These are phyloP conservation scores for Pinus albicaulis DNA, from an alignment of 75 land plant genomes.

Conservation along the genomic window DNA sequence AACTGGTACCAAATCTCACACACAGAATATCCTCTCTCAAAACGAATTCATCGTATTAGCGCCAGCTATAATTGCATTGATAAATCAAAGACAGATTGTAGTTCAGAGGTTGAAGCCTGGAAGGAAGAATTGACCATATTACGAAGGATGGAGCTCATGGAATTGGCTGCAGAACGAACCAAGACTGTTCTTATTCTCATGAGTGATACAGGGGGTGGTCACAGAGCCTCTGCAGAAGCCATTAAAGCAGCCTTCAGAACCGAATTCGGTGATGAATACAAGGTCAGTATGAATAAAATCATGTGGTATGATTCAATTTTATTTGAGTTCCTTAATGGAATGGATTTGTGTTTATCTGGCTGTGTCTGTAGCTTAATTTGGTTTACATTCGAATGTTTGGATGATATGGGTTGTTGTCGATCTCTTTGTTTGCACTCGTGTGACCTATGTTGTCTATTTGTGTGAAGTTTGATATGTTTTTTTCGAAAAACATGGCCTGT, in stretches of 20 bases:
- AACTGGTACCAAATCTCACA: too few species aligned
- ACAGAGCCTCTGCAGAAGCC: slow-evolving; percentile 98
- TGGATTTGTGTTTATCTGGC: too few species aligned
- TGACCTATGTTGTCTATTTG: too few species aligned
- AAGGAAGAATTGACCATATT: background rate
- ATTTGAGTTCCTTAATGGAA: too few species aligned
- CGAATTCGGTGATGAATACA: slow-evolving; percentile 86
- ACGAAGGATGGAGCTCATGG: slow-evolving; percentile 11
- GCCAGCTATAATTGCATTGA: too few species aligned
- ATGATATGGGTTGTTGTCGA: slow-evolving; percentile 1
- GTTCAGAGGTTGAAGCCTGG: background rate
- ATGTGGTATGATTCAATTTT: too few species aligned
- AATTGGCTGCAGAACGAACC: slow-evolving; percentile 20
- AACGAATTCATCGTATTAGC: too few species aligned
- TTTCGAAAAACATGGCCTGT: background rate
- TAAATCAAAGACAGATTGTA: too few species aligned
- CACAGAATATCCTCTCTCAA: too few species aligned
- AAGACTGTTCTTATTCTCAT: slow-evolving; percentile 90
- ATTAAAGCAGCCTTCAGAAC: slow-evolving; percentile 88
- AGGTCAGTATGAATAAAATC: slow-evolving; percentile 44
- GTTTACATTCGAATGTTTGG: background rate
- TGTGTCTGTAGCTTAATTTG: background rate
- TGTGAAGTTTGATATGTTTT: background rate
- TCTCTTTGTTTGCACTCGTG: slow-evolving; percentile 2
- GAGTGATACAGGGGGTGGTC: slow-evolving; percentile 99